These are phyloP conservation scores for Acanthamoeba healyi DNA, from an alignment of 208 protist species.

Conservation along the genomic window DNA sequence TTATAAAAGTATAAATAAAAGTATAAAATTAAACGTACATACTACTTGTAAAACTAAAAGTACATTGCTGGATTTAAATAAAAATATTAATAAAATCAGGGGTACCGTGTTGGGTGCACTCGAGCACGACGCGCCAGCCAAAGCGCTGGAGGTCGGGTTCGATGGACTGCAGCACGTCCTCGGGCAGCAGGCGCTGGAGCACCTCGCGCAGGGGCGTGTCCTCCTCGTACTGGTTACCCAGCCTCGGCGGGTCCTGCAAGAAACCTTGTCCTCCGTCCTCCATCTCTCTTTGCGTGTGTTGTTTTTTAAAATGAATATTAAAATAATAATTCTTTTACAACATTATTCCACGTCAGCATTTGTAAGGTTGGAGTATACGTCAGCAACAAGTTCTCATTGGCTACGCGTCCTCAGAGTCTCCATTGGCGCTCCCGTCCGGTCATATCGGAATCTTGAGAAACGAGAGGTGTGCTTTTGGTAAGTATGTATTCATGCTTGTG, in stretches of 20 bases:
- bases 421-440: too few relatives aligned
- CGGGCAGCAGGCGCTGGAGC: conserved; percentile 30
- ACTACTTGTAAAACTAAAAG: too few relatives aligned
- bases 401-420: too few relatives aligned
- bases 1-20: too few relatives aligned
- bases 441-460: too few relatives aligned
- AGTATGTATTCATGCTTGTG: too few relatives aligned
- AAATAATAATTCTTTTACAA: neutral
- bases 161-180: neutral
- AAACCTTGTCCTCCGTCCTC: conserved; percentile 48
- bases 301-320: neutral
- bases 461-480: too few relatives aligned
- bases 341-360: neutral
- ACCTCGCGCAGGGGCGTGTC: conserved; percentile 57
- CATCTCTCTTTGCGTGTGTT: neutral
- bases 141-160: conserved; percentile 61
- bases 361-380: too few relatives aligned
- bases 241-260: conserved; percentile 69
- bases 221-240: conserved; percentile 73
- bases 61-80: too few relatives aligned
- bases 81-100: too few relatives aligned
- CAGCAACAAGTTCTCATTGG: too few relatives aligned
- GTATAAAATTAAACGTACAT: too few relatives aligned
- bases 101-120: conserved; percentile 44
- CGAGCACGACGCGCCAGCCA: conserved; percentile 45